A percentile compares a stretch with the other conserved stretches of the same genome.
Evolutionary conservation across 2,329 filamentous ascomycete species (phyloP).

Genomic region (Stagonosporopsis vannaccii): DNA sequence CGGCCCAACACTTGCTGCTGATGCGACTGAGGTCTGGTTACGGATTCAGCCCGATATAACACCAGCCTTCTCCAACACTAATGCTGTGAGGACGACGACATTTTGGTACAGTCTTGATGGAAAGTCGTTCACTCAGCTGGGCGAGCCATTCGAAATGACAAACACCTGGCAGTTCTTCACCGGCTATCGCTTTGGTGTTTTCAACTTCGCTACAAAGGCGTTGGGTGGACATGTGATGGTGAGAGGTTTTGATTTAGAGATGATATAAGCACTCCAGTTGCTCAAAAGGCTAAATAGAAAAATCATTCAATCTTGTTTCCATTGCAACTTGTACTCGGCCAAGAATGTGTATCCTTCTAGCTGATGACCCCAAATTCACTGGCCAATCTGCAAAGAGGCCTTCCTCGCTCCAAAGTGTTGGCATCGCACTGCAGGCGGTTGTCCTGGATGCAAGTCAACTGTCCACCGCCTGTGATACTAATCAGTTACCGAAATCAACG

Average conservation of each 20-base stretch:
- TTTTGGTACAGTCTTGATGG: conserved; percentile 52
- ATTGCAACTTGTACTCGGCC: neutral
- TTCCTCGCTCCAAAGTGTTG: conserved; percentile 33
- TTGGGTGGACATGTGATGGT: conserved; percentile 43
- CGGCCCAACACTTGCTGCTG: conserved; percentile 23
- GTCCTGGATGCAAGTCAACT: conserved; percentile 41
- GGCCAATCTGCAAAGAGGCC: conserved; percentile 26
- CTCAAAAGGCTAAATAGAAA: neutral
- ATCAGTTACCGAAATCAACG: neutral
- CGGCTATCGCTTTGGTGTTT: conserved; percentile 50
- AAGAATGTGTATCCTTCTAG: too few relatives aligned
- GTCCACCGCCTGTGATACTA: conserved; percentile 26
- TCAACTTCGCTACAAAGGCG: conserved; percentile 48
- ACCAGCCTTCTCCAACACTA: conserved; percentile 39
- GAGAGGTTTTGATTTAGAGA: conserved; percentile 24
- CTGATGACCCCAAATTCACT: conserved; percentile 6
- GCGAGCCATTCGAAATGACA: conserved; percentile 41
- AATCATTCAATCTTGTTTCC: neutral
- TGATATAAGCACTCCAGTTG: neutral
- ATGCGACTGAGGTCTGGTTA: conserved; percentile 41
- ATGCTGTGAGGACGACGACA: conserved; percentile 30
- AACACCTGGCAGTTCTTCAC: conserved; percentile 51
- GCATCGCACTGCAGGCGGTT: conserved; percentile 32
- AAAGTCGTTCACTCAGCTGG: conserved; percentile 40
- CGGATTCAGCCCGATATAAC: conserved; percentile 47